Conservation (phyloP, 176 grass and related monocot species). For the Poa annua region DNA sequence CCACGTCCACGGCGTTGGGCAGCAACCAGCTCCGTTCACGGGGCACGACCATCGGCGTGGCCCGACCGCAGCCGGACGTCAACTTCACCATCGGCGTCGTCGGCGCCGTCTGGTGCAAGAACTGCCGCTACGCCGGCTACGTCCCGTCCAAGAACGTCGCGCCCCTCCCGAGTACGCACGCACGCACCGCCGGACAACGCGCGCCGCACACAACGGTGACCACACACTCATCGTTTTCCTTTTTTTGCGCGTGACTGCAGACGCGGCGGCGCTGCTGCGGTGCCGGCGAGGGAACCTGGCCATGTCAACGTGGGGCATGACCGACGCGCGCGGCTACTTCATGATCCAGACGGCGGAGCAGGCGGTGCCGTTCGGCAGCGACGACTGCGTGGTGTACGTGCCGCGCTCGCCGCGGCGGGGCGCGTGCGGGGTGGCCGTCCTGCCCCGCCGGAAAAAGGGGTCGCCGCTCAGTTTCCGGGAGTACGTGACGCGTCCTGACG, state of each 20-base stretch:
- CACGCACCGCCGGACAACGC: neutral
- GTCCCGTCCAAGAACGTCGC: constrained; percentile 28
- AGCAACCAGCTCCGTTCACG: constrained; percentile 1
- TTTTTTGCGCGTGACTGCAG: neutral
- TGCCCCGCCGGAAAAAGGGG: constrained; percentile 5
- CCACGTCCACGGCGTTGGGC: neutral
- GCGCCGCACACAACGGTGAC: neutral
- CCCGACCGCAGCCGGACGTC: constrained; percentile 33
- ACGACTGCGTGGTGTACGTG: constrained; percentile 52
- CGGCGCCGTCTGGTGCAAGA: constrained; percentile 50
- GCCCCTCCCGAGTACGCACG: constrained; percentile 35
- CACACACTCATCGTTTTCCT: neutral
- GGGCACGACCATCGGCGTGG: constrained; percentile 29
- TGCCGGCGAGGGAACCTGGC: constrained; percentile 43
- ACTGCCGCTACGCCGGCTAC: constrained; percentile 45
- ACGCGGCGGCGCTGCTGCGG: constrained; percentile 50
- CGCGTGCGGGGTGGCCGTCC: constrained; percentile 35
- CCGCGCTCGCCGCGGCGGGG: constrained; percentile 28
- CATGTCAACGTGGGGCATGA: constrained; percentile 30
- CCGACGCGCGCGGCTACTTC: constrained; percentile 59
- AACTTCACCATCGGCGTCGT: constrained; percentile 52
- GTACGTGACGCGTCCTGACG: constrained; percentile 38
- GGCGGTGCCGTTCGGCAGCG: constrained; percentile 54
- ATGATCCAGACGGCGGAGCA: constrained; percentile 47
- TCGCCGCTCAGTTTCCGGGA: constrained; percentile 51